A percentile compares a stretch with the other conserved stretches of the same genome.
Conservation (phyloP, 106 monocot species). For the Phalaenopsis aphrodite region DNA sequence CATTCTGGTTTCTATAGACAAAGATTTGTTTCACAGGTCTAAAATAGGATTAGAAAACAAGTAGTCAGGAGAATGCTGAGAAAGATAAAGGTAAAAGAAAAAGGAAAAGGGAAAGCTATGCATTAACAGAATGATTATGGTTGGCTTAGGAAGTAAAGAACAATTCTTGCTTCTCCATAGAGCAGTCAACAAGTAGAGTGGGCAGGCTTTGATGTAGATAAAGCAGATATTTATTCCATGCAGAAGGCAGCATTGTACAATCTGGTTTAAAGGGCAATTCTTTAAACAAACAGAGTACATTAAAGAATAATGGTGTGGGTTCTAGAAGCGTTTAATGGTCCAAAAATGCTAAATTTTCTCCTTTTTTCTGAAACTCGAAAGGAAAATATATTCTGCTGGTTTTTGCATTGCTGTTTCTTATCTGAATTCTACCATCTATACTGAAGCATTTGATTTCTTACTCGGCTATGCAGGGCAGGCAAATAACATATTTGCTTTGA, state of each 20-base stretch:
- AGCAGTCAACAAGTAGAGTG: not conserved
- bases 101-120: conserved; percentile 6
- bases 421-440: not conserved
- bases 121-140: not conserved
- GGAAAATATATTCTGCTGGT: not conserved
- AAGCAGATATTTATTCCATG: not conserved
- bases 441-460: not conserved
- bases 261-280: not conserved
- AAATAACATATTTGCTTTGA: not conserved
- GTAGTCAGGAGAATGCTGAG: not conserved
- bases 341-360: not conserved
- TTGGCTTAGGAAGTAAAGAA: conserved; percentile 1
- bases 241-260: not conserved
- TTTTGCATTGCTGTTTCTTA: not conserved
- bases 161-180: not conserved
- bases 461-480: not conserved
- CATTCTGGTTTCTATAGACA: not conserved
- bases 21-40: not conserved
- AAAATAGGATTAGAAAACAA: not conserved
- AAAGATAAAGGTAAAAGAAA: conserved; percentile 11
- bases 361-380: not conserved
- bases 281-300: not conserved
- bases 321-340: not conserved
- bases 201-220: conserved; percentile 1
- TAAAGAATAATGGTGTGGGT: not conserved